Evolutionary conservation across 2,329 filamentous ascomycete species (phyloP), one percentile per base, ranked within the genome.

Genomic region (Epichloe coenophiala): DNA sequence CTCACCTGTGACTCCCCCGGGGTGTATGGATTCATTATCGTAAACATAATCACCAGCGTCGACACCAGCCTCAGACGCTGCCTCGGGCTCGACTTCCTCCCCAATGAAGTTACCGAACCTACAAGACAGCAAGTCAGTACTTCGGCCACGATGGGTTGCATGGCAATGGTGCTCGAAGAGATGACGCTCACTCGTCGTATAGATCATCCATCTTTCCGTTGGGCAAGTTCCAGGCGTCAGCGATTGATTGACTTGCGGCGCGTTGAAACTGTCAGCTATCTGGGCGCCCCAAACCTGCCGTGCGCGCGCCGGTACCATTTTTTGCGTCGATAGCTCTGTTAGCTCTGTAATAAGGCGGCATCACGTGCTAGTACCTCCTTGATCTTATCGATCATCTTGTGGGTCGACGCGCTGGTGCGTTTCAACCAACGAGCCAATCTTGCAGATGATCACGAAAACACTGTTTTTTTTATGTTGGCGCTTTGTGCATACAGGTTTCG

Each of bases 21-120:
- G 80, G 51, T 83, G 79, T 48, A 80, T 80, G 33, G 78, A 75
- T 27, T 85, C 85, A 56, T 91, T 84, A 60, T 88, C 84, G 67
- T 95, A 95, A 61, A 84, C 81, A 62, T 91, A 89, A 61, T 86
- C 84, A 63, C 79, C 80, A 53, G 81, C 81, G 66, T 86, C 83
- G 59, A 82, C 80, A 65, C 84, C 81, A 62, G 80, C 80, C 64
- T 88, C 81, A 60, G 88, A 91, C 62, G 90, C 91, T 63, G 86
- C 84, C 63, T 95, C 90, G 51, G 88, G 93, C 66, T 83, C 78
- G 59, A 72, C 84, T 62, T 88, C 88, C 69, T 96, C 93, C 64
- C 93, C 93, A 65, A 97, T 95, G 71, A 93, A 97, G 73, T 97
- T 97, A 63, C 91, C 91, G 72, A 97, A 97, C 75, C 88, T 94